phyloP scores from a whole-genome alignment of 2,329 filamentous ascomycete genomes.

The Cercospora zeae-maydis region DNA sequence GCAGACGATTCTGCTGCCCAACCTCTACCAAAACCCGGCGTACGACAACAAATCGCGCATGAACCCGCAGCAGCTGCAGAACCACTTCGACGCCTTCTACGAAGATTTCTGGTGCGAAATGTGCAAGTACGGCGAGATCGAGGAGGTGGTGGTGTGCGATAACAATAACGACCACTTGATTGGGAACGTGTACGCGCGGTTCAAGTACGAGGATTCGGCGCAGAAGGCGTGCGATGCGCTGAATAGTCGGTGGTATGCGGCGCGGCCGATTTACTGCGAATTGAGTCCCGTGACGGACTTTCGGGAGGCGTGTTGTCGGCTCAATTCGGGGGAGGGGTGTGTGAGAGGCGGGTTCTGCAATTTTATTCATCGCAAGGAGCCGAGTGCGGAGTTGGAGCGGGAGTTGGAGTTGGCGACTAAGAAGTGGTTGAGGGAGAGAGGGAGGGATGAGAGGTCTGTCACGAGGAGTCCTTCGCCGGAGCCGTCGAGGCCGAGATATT shows the following conservation, averaged over 20 bases:
- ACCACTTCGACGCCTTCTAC: slow-evolving; percentile 99
- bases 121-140: slow-evolving; percentile 96
- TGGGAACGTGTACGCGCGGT: slow-evolving; percentile 97
- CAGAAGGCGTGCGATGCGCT: slow-evolving; percentile 91
- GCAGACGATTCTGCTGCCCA: slow-evolving; percentile 95
- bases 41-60: slow-evolving; percentile 80
- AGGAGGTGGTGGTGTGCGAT: slow-evolving; percentile 97
- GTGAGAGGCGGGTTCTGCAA: slow-evolving; percentile 97
- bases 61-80: slow-evolving; percentile 92
- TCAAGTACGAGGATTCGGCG: slow-evolving; percentile 98
- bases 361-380: slow-evolving; percentile 98
- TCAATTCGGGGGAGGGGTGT: slow-evolving; percentile 93
- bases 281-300: slow-evolving; percentile 96
- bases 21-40: slow-evolving; percentile 97
- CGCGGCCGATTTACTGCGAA: slow-evolving; percentile 96
- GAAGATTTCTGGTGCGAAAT: slow-evolving; percentile 99
- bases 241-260: slow-evolving; percentile 95
- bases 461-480: slow-evolving; percentile 83
- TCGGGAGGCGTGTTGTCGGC: slow-evolving; percentile 89
- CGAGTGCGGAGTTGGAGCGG: slow-evolving; percentile 78
- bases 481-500: slow-evolving; percentile 63
- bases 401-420: slow-evolving; percentile 86
- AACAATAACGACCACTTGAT: slow-evolving; percentile 99
- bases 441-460: slow-evolving; percentile 77
- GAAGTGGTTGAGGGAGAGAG: slow-evolving; percentile 89